Evolutionary conservation across 23 red algal species (phyloP).

Genomic region (Agarophyton chilense): DNA sequence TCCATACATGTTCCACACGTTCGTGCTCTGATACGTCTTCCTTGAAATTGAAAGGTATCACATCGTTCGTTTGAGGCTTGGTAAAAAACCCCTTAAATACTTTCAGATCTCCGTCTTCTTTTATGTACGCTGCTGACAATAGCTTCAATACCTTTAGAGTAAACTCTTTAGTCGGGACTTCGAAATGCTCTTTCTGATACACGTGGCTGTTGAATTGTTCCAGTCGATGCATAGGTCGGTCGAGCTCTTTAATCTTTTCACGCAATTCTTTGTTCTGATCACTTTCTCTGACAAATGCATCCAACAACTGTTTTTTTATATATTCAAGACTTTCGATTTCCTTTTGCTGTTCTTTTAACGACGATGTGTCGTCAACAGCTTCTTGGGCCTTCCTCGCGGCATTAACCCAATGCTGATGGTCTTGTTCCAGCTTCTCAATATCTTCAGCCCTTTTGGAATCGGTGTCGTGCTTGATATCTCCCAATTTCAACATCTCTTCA

Average conservation of each 20-base stretch:
- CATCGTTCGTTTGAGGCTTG: slow-evolving; percentile 31
- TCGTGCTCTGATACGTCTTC: neutral
- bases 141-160: slow-evolving; percentile 8
- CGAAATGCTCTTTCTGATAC: neutral
- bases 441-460: slow-evolving; percentile 6
- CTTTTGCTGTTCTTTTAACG: neutral
- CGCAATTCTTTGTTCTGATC: neutral
- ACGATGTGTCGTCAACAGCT: neutral
- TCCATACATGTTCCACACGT: slow-evolving; percentile 43
- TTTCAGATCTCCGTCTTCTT: slow-evolving; percentile 1
- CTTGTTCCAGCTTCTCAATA: neutral
- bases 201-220: neutral
- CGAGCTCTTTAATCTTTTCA: neutral
- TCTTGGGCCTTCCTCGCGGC: neutral
- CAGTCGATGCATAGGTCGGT: neutral
- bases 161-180: slow-evolving; percentile 1
- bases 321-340: neutral
- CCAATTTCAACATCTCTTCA: neutral
- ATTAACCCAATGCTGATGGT: neutral
- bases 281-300: neutral
- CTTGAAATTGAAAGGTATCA: slow-evolving; percentile 50
- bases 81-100: slow-evolving; percentile 44
- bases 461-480: neutral
- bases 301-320: neutral
- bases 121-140: neutral